These are phyloP conservation scores for Larix kaempferi DNA, from an alignment of 75 land plant species.

Conservation along the genomic window DNA sequence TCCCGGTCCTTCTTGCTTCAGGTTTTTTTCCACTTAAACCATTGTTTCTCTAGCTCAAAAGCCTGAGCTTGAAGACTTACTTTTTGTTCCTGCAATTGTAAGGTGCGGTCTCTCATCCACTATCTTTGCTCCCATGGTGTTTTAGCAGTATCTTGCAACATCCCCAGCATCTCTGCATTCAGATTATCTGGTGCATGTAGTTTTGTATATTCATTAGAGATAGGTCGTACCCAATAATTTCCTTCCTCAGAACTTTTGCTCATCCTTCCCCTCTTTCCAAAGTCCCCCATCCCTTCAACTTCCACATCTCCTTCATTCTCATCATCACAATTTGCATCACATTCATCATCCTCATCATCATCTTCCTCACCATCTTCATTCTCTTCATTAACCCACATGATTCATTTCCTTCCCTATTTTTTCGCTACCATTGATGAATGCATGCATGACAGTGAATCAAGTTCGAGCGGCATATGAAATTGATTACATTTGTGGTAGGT, in stretches of 20 bases:
- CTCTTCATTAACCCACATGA: slow-evolving; percentile 1
- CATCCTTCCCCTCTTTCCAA: not conserved
- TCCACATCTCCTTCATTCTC: slow-evolving; percentile 11
- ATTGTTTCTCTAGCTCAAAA: slow-evolving; percentile 59
- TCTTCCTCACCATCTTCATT: slow-evolving; percentile 10
- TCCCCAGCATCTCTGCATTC: not conserved
- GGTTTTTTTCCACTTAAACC: slow-evolving; percentile 63
- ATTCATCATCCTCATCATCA: slow-evolving; percentile 11
- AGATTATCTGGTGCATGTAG: slow-evolving; percentile 3
- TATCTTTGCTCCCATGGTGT: slow-evolving; percentile 22
- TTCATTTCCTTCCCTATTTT: not conserved
- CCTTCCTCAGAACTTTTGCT: not conserved
- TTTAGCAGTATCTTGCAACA: slow-evolving; percentile 25
- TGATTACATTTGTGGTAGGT: slow-evolving; percentile 56
- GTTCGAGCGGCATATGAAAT: slow-evolving; percentile 5
- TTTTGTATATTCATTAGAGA: not conserved
- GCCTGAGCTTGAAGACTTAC: slow-evolving; percentile 34
- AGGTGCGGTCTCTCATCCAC: slow-evolving; percentile 33
- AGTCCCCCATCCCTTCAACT: slow-evolving; percentile 1
- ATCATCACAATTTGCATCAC: slow-evolving; percentile 8
- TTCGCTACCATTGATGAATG: not conserved
- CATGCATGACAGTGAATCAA: slow-evolving; percentile 19
- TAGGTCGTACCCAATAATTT: not conserved
- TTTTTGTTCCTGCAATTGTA: slow-evolving; percentile 46
- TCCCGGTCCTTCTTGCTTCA: slow-evolving; percentile 67